Evolutionary conservation across 371 early-diverging fungal species (phyloP).

Genomic region (Funneliformis caledonium): DNA sequence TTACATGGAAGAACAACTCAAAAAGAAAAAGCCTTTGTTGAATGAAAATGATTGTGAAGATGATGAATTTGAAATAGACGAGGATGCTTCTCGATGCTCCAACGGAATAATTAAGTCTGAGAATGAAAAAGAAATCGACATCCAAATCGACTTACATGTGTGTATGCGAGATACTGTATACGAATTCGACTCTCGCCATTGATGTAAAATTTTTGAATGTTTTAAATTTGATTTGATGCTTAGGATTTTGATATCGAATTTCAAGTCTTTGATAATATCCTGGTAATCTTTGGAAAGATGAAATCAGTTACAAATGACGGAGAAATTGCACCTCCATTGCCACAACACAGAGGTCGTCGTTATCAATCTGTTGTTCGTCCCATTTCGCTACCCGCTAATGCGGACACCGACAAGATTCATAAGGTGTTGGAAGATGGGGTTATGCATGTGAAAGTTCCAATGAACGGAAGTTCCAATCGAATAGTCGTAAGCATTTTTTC

Average conservation of each 20-base stretch:
- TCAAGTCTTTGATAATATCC: neutral
- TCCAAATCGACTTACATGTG: neutral
- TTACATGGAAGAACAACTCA: neutral
- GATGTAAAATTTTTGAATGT: neutral
- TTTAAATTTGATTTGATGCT: neutral
- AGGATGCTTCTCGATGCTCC: neutral
- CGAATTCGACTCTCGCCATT: neutral
- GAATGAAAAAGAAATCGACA: neutral
- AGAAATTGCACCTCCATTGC: neutral
- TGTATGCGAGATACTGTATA: neutral
- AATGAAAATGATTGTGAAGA: neutral
- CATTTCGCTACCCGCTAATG: neutral
- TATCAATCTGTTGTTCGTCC: neutral
- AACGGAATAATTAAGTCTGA: neutral
- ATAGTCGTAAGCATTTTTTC: neutral
- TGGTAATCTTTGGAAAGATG: neutral
- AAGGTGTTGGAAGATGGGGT: neutral
- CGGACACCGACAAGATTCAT: neutral
- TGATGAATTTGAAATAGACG: neutral
- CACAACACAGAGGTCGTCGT: neutral
- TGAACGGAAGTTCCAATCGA: neutral
- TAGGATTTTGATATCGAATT: conserved; percentile 4
- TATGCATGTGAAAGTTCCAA: neutral
- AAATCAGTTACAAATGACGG: neutral
- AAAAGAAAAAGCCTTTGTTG: no score